Percentiles rank a stretch among this genome's conserved stretches.
phyloP scores from a whole-genome alignment of 768 basidiomycete genomes.

The Megacollybia marginata region DNA sequence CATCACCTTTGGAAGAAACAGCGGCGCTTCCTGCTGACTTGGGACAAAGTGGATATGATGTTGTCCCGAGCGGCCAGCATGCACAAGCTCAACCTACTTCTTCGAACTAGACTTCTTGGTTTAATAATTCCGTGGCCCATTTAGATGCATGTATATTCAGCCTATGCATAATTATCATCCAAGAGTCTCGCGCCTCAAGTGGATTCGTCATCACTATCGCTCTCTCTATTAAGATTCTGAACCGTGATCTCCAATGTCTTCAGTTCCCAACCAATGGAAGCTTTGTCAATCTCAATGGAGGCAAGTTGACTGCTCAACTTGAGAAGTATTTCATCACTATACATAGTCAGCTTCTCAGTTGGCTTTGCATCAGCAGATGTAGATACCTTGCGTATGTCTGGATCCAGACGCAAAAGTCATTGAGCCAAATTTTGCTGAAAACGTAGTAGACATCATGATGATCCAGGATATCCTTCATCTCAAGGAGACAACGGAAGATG shows the following conservation, averaged over 20 bases:
- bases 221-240: slow-evolving; percentile 25
- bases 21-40: slow-evolving; percentile 76
- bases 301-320: slow-evolving; percentile 36
- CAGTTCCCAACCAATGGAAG: slow-evolving; percentile 61
- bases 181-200: background rate
- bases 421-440: slow-evolving; percentile 83
- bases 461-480: slow-evolving; percentile 67
- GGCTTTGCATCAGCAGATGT: background rate
- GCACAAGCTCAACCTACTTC: slow-evolving; percentile 7
- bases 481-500: slow-evolving; percentile 59
- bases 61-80: slow-evolving; percentile 50
- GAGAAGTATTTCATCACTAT: slow-evolving; percentile 52
- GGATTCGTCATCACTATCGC: slow-evolving; percentile 70
- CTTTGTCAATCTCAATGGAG: slow-evolving; percentile 40
- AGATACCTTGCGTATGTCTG: slow-evolving; percentile 63
- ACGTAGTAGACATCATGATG: slow-evolving; percentile 83
- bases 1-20: slow-evolving; percentile 62
- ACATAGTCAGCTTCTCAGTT: slow-evolving; percentile 2
- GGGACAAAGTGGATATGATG: slow-evolving; percentile 80
- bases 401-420: slow-evolving; percentile 80
- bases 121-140: no score
- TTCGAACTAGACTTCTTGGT: no score
- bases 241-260: slow-evolving; percentile 58
- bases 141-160: no score
- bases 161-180: no score